These are phyloP conservation scores for Chlorella vulgaris DNA, from an alignment of 139 green algal genomes.

Conservation along the genomic window DNA sequence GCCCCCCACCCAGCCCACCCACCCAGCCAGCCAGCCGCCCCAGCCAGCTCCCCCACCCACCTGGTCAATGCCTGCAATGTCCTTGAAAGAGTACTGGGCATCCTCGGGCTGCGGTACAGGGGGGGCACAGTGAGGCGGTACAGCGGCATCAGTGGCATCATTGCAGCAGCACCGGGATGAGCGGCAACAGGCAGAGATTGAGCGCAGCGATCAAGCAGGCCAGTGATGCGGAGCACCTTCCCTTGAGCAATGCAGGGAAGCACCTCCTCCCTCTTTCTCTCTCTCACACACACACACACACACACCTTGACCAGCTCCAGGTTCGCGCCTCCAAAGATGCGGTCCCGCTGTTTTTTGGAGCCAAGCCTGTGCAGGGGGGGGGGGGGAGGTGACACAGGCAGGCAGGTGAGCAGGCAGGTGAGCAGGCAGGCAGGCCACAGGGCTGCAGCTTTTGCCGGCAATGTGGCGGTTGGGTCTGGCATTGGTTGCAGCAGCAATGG, in stretches of 20 bases:
- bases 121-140: too few species aligned
- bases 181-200: too few species aligned
- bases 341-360: slow-evolving; percentile 51
- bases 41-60: background rate
- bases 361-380: slow-evolving; percentile 33
- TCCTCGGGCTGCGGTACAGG: slow-evolving; percentile 40
- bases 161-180: too few species aligned
- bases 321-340: slow-evolving; percentile 68
- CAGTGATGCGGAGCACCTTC: background rate
- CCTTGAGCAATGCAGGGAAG: background rate
- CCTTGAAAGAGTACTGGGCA: slow-evolving; percentile 55
- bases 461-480: too few species aligned
- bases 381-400: background rate
- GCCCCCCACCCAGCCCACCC: too few species aligned
- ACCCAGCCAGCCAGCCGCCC: background rate
- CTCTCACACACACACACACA: too few species aligned
- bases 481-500: too few species aligned
- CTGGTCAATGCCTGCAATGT: slow-evolving; percentile 79
- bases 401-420: background rate
- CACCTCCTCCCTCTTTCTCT: too few species aligned
- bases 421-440: too few species aligned
- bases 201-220: too few species aligned
- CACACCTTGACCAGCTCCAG: slow-evolving; percentile 57
- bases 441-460: too few species aligned
- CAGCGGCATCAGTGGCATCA: too few species aligned